These are phyloP conservation scores for Bacidia gigantensis DNA, from an alignment of 495 filamentous ascomycete genomes.

Conservation along the genomic window DNA sequence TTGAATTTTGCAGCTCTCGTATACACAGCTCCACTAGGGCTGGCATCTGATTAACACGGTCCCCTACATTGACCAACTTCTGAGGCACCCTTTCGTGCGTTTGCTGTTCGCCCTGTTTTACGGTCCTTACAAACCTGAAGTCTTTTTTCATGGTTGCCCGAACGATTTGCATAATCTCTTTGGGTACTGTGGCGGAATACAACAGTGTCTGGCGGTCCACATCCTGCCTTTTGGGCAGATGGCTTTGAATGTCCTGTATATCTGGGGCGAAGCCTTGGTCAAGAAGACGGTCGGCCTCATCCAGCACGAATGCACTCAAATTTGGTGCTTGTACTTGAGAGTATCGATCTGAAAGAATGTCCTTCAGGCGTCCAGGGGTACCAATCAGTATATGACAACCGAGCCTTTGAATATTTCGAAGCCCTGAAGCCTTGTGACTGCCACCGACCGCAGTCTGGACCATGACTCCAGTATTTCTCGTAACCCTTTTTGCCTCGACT, in stretches of 20 bases:
- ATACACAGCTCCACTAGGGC: slow-evolving; percentile 60
- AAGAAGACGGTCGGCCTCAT: slow-evolving; percentile 87
- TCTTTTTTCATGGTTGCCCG: slow-evolving; percentile 50
- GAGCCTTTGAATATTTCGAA: slow-evolving; percentile 47
- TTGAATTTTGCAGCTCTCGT: slow-evolving; percentile 32
- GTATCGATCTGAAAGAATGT: slow-evolving; percentile 59
- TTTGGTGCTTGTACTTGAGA: slow-evolving; percentile 57
- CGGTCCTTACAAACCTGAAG: slow-evolving; percentile 74
- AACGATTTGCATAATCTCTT: slow-evolving; percentile 69
- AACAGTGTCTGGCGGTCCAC: slow-evolving; percentile 76
- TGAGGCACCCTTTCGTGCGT: slow-evolving; percentile 81
- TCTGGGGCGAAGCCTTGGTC: slow-evolving; percentile 80
- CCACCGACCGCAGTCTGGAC: slow-evolving; percentile 87
- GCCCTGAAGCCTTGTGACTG: slow-evolving; percentile 50
- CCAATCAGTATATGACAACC: slow-evolving; percentile 87
- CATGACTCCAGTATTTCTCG: slow-evolving; percentile 47
- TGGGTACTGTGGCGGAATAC: slow-evolving; percentile 84
- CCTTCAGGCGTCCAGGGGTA: slow-evolving; percentile 79
- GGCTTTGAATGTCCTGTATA: slow-evolving; percentile 51
- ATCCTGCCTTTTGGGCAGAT: slow-evolving; percentile 46
- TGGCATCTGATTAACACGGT: slow-evolving; percentile 66
- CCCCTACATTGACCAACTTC: slow-evolving; percentile 45
- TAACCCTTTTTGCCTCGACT: slow-evolving; percentile 63
- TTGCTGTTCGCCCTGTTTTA: slow-evolving; percentile 61
- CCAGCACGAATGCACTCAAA: slow-evolving; percentile 69